Evolutionary conservation across 768 basidiomycete species (phyloP), one percentile per base, ranked within the genome.

Genomic region (Suillus clintonianus): DNA sequence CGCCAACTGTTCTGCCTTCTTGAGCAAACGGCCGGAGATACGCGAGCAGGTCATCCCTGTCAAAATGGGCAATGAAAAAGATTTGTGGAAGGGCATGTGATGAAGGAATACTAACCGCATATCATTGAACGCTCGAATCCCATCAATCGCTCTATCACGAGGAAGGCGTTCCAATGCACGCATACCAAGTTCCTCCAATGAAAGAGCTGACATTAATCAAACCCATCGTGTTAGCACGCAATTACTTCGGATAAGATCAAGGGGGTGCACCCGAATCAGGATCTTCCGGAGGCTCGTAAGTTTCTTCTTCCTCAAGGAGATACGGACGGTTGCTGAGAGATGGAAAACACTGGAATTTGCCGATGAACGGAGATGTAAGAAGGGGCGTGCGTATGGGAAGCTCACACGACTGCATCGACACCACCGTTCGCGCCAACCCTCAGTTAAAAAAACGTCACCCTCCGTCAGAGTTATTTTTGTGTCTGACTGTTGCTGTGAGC

Each of bases 241-340:
- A 5, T 19, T 54, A 48, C 5, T 5, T 45, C 24, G 5, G 9
- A 42, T 9, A 47, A 13, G 2, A 56, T 41, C 64, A n/a, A 63
- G n/a, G 19, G 45, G 13, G 62, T 74, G 45, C 59, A 88, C 92
- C 87, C 65, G 88, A 92, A 71, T 95, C 93, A 11, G 93, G 92
- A 74, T 94, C 93, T 69, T 91, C 88, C 4, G 92, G 93, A 1
- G 90, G 91, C 71, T 92, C 90, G 65, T 92, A 94, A 0, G 89
- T 92, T 47, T 92, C 91, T 66, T 94, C 93, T 73, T 91, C 90
- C 65, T 90, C 82, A 13, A 92, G 74, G 27, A 94, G 78, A 74
- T 82, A 93, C 32, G 85, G 80, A 68, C 84, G 77, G 17, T 76
- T 74, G 68, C 84, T 76, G 47, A 94, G 76, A 8, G 78, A 80